phyloP scores from a whole-genome alignment of 805 yeast species.

The Hyphopichia homilentoma region DNA sequence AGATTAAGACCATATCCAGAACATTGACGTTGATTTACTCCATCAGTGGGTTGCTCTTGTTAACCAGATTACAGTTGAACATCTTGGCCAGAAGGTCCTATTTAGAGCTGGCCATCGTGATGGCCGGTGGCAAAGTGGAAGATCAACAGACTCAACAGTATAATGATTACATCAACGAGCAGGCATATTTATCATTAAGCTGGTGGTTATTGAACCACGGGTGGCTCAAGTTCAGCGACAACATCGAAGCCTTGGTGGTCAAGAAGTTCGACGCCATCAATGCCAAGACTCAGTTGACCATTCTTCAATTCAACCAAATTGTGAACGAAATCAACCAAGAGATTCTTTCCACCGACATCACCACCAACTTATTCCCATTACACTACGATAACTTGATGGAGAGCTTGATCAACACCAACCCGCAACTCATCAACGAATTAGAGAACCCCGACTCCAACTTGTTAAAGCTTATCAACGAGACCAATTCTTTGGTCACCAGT shows the following conservation, averaged over 20 bases:
- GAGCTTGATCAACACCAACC: constrained; percentile 47
- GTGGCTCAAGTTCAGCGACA: constrained; percentile 55
- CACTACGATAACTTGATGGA: constrained; percentile 37
- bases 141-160: constrained; percentile 8
- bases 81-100: constrained; percentile 85
- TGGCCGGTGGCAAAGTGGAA: constrained; percentile 50
- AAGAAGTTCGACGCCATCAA: constrained; percentile 59
- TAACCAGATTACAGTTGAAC: constrained; percentile 83
- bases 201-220: constrained; percentile 96
- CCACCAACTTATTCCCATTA: constrained; percentile 32
- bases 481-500: constrained; percentile 37
- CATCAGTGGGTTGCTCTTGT: constrained; percentile 63
- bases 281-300: constrained; percentile 68
- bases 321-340: constrained; percentile 19
- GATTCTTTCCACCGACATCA: constrained; percentile 13
- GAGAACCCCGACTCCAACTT: constrained; percentile 35
- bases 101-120: constrained; percentile 67
- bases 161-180: constrained; percentile 60
- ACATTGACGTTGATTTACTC: constrained; percentile 68
- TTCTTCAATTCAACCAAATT: constrained; percentile 52
- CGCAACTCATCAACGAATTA: constrained; percentile 34
- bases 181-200: constrained; percentile 78
- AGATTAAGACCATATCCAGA: constrained; percentile 69
- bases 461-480: constrained; percentile 42
- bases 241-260: constrained; percentile 54